Evolutionary conservation across 2,329 filamentous ascomycete species (phyloP), one percentile per base, ranked within the genome.

Genomic region (Periconia sp.): DNA sequence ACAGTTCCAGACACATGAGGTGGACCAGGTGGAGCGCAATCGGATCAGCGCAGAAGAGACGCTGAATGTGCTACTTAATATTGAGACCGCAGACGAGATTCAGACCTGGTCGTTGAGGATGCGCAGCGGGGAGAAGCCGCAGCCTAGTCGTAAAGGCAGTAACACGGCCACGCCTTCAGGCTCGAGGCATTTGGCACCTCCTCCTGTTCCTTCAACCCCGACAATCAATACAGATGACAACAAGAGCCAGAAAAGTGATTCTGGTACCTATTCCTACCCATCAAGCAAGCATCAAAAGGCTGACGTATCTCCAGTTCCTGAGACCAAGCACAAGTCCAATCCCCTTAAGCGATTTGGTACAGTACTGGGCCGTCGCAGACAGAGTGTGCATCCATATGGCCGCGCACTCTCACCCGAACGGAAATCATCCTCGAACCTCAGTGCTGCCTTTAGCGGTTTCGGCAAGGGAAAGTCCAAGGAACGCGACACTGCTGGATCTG

Each of bases 1-100:
- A 1, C 92, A 96, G 63, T 88, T 92, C 59, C 86, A 95, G 70
- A 99, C 94, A 0, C 87, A 95, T 65, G 92, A 97, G 68, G 83
- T 89, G 19, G 94, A 99, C 65, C 84, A 89, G 56, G 84, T 92
- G 12, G 88, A 95, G 68, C 82, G 87, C 43, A 85, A 81, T 48
- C 84, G 89, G 50, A 76, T 83, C 46, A 84, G 86, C 10, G 85
- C 90, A 18, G 91, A 94, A 66, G 84, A 86, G 48, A 89, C 89
- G 18, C 75, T 99, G 43, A 90, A 89, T 54, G 80, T 86, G 7
- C 79, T 97, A 56, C 78, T 99, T 36, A 94, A 95, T 65, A 84
- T 96, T 29, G 87, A 89, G 66, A 95, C 92, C 0, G 82, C 85
- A 13, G 87, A 87, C 62, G 94, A 99, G 73, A 92, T 99, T 50